phyloP scores from a whole-genome alignment of 495 filamentous ascomycete species.

The Bacidia gigantensis region DNA sequence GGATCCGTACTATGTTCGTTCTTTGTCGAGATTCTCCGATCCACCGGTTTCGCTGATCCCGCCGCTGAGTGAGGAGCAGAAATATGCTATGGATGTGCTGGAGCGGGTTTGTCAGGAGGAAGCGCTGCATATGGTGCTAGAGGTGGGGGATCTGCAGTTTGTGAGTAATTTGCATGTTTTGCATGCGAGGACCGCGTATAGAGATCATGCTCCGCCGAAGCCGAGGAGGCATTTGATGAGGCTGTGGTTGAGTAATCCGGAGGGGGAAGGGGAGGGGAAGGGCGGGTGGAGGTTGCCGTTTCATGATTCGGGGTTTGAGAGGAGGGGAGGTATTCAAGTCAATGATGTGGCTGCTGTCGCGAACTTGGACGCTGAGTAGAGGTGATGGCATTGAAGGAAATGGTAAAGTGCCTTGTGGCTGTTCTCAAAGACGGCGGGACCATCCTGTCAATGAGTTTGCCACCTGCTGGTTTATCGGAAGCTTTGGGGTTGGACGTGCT shows the following conservation, averaged over 20 bases:
- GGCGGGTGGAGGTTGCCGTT: slow-evolving; percentile 79
- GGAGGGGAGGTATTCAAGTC: slow-evolving; percentile 77
- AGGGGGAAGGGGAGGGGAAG: slow-evolving; percentile 65
- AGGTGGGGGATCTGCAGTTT: slow-evolving; percentile 72
- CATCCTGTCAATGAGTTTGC: neutral
- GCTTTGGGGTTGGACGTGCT: too few relatives aligned
- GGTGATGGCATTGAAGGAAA: neutral
- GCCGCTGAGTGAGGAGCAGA: slow-evolving; percentile 46
- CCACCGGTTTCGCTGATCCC: slow-evolving; percentile 54
- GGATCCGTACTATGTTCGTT: slow-evolving; percentile 69
- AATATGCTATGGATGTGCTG: slow-evolving; percentile 48
- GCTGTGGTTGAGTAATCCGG: slow-evolving; percentile 69
- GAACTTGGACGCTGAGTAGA: slow-evolving; percentile 13
- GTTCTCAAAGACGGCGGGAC: too few relatives aligned
- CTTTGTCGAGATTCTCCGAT: slow-evolving; percentile 51
- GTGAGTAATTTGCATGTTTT: slow-evolving; percentile 54
- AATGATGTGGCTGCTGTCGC: slow-evolving; percentile 56
- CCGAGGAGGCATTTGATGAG: slow-evolving; percentile 69
- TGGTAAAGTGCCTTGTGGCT: too few relatives aligned
- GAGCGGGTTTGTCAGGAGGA: slow-evolving; percentile 52
- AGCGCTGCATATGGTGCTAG: slow-evolving; percentile 62
- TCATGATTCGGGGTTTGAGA: slow-evolving; percentile 66
- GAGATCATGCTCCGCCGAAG: slow-evolving; percentile 47
- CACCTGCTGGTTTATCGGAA: too few relatives aligned
- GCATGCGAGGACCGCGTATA: slow-evolving; percentile 55